Evolutionary conservation across 495 filamentous ascomycete genomes (phyloP).

Genomic region (Lentithecium fluviatile): DNA sequence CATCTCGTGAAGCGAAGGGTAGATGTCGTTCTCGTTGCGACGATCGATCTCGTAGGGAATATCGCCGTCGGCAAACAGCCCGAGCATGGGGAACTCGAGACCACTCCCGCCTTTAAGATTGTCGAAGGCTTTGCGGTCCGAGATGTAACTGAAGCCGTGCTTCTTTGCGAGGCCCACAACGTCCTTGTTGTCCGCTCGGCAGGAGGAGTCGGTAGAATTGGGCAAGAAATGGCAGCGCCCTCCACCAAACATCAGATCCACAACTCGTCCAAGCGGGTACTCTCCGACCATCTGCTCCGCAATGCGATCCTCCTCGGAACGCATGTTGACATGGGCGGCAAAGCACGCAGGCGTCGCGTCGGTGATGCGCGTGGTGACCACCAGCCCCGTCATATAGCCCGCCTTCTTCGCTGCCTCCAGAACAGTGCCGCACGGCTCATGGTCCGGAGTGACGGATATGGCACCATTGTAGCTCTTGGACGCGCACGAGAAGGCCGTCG

Average conservation of each 20-base stretch:
- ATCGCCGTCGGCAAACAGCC: constrained; percentile 78
- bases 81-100: constrained; percentile 78
- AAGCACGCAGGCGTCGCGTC: constrained; percentile 98
- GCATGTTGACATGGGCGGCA: constrained; percentile 78
- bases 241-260: constrained; percentile 90
- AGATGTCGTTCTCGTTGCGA: constrained; percentile 68
- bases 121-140: constrained; percentile 74
- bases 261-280: constrained; percentile 74
- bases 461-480: constrained; percentile 94
- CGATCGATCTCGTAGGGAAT: constrained; percentile 94
- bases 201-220: constrained; percentile 72
- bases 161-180: constrained; percentile 65
- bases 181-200: constrained; percentile 71
- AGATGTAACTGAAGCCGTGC: constrained; percentile 77
- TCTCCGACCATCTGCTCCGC: constrained; percentile 89
- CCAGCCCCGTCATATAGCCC: constrained; percentile 89
- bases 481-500: constrained; percentile 92
- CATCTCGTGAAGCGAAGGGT: constrained; percentile 93
- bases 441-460: constrained; percentile 83
- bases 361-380: constrained; percentile 92
- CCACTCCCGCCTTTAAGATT: constrained; percentile 64
- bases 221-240: constrained; percentile 91
- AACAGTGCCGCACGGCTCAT: constrained; percentile 86
- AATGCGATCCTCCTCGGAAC: constrained; percentile 82
- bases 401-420: constrained; percentile 89